These are phyloP conservation scores for Aspergillus saccharolyticus DNA, from an alignment of 495 filamentous ascomycete genomes.

Conservation along the genomic window DNA sequence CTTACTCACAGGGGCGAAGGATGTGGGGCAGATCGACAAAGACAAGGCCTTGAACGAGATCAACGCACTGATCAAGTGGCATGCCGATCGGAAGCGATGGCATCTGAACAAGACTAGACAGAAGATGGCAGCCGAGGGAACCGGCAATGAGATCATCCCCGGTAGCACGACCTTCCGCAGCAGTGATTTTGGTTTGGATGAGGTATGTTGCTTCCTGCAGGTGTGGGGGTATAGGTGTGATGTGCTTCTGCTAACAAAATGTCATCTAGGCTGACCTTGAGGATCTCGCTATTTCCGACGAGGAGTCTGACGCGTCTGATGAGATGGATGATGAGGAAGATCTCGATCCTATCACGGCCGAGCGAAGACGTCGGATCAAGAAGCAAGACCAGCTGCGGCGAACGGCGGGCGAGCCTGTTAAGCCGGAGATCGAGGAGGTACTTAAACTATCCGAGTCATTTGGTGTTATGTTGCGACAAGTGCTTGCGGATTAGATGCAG, in stretches of 20 bases:
- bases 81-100: slow-evolving; percentile 92
- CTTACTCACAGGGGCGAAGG: slow-evolving; percentile 72
- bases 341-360: slow-evolving; percentile 78
- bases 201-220: slow-evolving; percentile 43
- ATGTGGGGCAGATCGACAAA: slow-evolving; percentile 61
- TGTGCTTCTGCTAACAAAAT: slow-evolving; percentile 10
- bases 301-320: slow-evolving; percentile 58
- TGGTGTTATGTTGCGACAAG: slow-evolving; percentile 74
- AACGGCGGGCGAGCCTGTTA: slow-evolving; percentile 82
- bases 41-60: slow-evolving; percentile 73
- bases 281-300: slow-evolving; percentile 73
- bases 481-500: slow-evolving; percentile 65
- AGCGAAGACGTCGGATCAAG: slow-evolving; percentile 68
- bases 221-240: neutral
- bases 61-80: slow-evolving; percentile 82
- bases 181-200: slow-evolving; percentile 84
- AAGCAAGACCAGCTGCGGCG: slow-evolving; percentile 74
- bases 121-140: slow-evolving; percentile 91
- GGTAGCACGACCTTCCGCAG: slow-evolving; percentile 58
- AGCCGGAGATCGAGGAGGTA: slow-evolving; percentile 76
- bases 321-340: slow-evolving; percentile 73
- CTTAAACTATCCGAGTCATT: slow-evolving; percentile 74
- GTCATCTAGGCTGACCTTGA: slow-evolving; percentile 59
- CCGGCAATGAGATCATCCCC: slow-evolving; percentile 34
- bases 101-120: slow-evolving; percentile 95